Evolutionary conservation across 2,329 filamentous ascomycete species (phyloP).

Genomic region (Diaporthe sp.): DNA sequence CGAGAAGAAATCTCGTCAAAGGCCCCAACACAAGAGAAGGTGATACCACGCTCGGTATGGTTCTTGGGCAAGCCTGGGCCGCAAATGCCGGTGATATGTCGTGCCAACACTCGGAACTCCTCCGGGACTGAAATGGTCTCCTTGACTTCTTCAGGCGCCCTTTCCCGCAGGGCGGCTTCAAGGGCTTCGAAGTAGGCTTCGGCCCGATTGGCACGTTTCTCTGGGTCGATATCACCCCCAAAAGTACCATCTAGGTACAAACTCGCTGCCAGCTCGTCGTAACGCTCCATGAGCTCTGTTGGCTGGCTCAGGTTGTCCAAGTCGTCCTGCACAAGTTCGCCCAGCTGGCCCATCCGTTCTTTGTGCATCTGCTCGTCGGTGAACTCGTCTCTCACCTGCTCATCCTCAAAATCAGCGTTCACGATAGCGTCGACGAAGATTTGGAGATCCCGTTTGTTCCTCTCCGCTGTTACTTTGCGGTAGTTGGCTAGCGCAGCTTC

Average conservation of each 20-base stretch:
- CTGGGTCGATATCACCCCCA: neutral
- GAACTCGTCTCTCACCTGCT: neutral
- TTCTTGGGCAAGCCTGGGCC: neutral
- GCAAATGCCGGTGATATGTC: neutral
- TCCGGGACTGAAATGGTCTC: neutral
- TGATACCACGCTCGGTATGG: neutral
- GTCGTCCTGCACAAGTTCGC: neutral
- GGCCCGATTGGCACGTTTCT: neutral
- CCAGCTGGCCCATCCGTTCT: neutral
- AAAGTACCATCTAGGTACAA: neutral
- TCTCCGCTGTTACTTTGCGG: neutral
- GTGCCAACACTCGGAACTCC: neutral
- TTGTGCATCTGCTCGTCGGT: neutral
- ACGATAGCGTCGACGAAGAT: neutral
- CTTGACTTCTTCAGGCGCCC: neutral
- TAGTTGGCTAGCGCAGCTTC: constrained; percentile 1
- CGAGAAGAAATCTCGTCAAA: neutral
- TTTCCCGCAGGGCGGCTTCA: neutral
- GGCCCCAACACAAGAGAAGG: neutral
- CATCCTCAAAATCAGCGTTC: neutral
- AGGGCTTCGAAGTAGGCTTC: neutral
- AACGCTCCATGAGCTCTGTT: neutral
- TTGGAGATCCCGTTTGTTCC: neutral
- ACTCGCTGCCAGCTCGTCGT: neutral
- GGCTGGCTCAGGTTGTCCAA: neutral